phyloP scores from a whole-genome alignment of 257 asterid genomes.

The Coffea canephora region DNA sequence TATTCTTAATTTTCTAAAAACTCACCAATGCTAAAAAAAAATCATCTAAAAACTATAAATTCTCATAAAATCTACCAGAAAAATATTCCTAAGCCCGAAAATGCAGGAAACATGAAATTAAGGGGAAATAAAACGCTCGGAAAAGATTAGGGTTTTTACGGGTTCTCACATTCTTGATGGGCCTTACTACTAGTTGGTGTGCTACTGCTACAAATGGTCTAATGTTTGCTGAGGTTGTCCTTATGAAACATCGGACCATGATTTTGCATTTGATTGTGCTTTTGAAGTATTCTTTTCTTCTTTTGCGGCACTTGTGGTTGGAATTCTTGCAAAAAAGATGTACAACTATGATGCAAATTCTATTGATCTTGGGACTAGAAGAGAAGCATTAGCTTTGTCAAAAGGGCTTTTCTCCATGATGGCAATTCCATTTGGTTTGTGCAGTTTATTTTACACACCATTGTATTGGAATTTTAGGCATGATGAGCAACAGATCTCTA shows the following conservation, averaged over 20 bases:
- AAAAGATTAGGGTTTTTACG: no score
- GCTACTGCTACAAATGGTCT: conserved; percentile 94
- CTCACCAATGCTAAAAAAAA: no score
- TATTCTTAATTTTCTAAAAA: no score
- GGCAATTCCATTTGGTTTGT: conserved; percentile 87
- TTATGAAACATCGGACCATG: conserved; percentile 30
- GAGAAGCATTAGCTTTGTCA: conserved; percentile 79
- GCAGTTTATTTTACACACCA: conserved; percentile 84
- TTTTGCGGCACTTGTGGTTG: conserved; percentile 87
- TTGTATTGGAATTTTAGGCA: conserved; percentile 81
- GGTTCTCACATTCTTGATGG: conserved; percentile 90
- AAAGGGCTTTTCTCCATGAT: conserved; percentile 89
- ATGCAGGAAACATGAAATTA: no score
- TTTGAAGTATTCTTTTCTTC: conserved; percentile 91
- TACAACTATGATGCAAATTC: conserved; percentile 81
- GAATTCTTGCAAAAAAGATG: conserved; percentile 80
- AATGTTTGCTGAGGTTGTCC: conserved; percentile 97
- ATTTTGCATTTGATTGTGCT: conserved; percentile 85
- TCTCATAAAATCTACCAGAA: no score
- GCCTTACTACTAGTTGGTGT: conserved; percentile 87
- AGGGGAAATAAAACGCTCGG: no score
- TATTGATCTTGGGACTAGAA: conserved; percentile 70
- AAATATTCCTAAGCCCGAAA: no score
- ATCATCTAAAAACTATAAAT: no score
- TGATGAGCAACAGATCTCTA: conserved; percentile 22